A percentile compares a stretch with the other conserved stretches of the same genome.
phyloP scores from a whole-genome alignment of 2,329 filamentous ascomycete species.

The Aureobasidium sp. region DNA sequence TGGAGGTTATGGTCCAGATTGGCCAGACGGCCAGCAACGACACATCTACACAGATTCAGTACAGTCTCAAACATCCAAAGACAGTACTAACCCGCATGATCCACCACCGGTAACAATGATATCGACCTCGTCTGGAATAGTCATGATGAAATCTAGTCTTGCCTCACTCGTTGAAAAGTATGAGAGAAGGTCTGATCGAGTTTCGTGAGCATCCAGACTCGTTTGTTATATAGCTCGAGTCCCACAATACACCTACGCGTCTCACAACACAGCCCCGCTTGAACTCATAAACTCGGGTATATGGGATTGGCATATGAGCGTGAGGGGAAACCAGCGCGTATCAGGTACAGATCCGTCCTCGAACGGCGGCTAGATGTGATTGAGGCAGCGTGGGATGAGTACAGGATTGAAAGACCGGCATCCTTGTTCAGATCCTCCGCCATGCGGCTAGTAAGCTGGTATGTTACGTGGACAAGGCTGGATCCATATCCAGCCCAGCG shows the following conservation, averaged over 20 bases:
- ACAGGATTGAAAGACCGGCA: neutral
- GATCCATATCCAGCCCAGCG: neutral
- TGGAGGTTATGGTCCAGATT: slow-evolving; percentile 69
- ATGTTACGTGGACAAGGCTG: neutral
- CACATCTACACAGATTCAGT: slow-evolving; percentile 33
- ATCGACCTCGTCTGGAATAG: slow-evolving; percentile 69
- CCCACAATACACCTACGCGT: neutral
- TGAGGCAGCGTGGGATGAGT: neutral
- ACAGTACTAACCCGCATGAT: slow-evolving; percentile 49
- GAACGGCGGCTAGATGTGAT: neutral
- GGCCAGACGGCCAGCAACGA: slow-evolving; percentile 53
- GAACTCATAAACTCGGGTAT: neutral
- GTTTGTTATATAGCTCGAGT: neutral
- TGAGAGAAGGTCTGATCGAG: neutral
- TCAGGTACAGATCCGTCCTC: neutral
- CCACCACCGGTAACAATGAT: slow-evolving; percentile 74
- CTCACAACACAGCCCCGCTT: slow-evolving; percentile 2
- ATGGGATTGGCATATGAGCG: neutral
- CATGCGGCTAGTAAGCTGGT: slow-evolving; percentile 1
- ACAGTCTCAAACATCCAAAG: neutral
- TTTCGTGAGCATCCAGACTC: neutral
- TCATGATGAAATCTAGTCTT: slow-evolving; percentile 36
- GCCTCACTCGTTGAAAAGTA: neutral
- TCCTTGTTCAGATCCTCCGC: neutral
- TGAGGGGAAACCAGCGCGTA: slow-evolving; percentile 2